Conservation (phyloP, 306 rosid genomes). For the Ammopiptanthus mongolicus region DNA sequence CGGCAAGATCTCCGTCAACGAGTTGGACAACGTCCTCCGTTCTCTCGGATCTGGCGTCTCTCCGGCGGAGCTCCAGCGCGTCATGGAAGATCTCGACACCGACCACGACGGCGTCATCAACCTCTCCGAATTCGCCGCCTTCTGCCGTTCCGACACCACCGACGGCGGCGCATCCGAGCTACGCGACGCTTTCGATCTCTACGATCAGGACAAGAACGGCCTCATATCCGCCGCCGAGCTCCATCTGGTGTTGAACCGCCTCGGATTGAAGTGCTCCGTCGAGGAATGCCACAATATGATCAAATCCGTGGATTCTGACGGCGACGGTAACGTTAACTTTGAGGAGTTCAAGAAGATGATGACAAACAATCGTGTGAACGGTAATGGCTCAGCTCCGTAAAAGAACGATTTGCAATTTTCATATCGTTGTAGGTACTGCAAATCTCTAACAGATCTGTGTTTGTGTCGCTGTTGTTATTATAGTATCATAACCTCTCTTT, state of each 20-base stretch:
- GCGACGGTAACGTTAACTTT: conserved; percentile 80
- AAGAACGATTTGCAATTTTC: background rate
- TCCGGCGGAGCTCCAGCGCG: conserved; percentile 40
- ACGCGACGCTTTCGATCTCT: conserved; percentile 73
- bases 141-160: conserved; percentile 42
- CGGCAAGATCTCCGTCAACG: conserved; percentile 75
- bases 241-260: conserved; percentile 59
- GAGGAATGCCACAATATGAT: conserved; percentile 78
- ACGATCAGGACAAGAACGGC: conserved; percentile 81
- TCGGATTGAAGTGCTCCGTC: conserved; percentile 53
- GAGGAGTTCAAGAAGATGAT: conserved; percentile 84
- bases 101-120: conserved; percentile 72
- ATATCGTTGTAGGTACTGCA: background rate
- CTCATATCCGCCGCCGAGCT: conserved; percentile 72
- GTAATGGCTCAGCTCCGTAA: conserved; percentile 19
- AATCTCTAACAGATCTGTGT: conserved; percentile 12
- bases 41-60: conserved; percentile 50
- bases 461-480: background rate
- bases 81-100: conserved; percentile 82
- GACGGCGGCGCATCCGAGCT: conserved; percentile 61
- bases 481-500: background rate
- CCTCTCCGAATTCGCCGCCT: conserved; percentile 66
- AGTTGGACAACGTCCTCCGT: conserved; percentile 58
- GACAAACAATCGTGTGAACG: conserved; percentile 28
- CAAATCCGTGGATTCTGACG: conserved; percentile 71